phyloP scores from a whole-genome alignment of 306 rosid genomes.

The Vigna angularis region DNA sequence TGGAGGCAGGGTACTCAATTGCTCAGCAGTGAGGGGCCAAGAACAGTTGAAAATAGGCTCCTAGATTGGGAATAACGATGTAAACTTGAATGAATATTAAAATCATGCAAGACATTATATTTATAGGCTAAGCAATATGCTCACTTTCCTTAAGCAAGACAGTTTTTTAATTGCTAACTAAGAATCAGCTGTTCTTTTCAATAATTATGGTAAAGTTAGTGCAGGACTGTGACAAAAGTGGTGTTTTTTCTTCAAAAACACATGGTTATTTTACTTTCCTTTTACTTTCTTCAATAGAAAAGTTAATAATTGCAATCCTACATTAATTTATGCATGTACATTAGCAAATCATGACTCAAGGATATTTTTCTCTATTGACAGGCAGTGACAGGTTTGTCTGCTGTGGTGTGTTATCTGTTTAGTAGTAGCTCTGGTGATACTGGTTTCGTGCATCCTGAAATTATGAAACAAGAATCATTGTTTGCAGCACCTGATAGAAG shows the following conservation, averaged over 20 bases:
- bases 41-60: not conserved
- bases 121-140: not conserved
- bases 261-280: not conserved
- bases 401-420: slow-evolving; percentile 55
- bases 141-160: not conserved
- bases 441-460: slow-evolving; percentile 49
- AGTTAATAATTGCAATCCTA: slow-evolving; percentile 19
- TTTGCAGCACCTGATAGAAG: slow-evolving; percentile 50
- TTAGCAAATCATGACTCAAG: slow-evolving; percentile 47
- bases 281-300: not conserved
- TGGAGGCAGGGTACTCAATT: not conserved
- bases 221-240: not conserved
- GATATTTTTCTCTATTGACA: slow-evolving; percentile 51
- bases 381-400: slow-evolving; percentile 65
- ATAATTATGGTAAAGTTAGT: not conserved
- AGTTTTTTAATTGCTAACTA: not conserved
- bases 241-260: not conserved
- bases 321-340: slow-evolving; percentile 28
- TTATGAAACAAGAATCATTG: slow-evolving; percentile 51
- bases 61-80: not conserved
- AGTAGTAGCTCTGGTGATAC: slow-evolving; percentile 47
- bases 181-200: not conserved
- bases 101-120: not conserved
- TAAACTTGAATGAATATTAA: slow-evolving; percentile 9
- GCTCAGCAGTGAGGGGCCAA: not conserved